Evolutionary conservation across 768 basidiomycete genomes (phyloP).

Genomic region (Panellus pusillus): DNA sequence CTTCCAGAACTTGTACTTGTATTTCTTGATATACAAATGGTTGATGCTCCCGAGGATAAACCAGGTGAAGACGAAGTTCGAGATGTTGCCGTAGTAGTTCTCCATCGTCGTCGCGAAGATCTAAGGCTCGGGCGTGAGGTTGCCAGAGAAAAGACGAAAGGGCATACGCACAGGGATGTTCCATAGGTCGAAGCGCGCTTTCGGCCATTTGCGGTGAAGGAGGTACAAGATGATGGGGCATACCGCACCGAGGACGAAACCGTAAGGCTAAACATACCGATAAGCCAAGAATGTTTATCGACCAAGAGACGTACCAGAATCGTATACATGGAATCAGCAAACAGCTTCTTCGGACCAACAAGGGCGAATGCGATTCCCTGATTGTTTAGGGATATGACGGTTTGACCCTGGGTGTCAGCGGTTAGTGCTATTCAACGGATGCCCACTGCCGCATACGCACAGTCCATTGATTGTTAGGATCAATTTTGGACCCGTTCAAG

Average conservation of each 20-base stretch:
- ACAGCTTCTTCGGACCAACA: slow-evolving; percentile 25
- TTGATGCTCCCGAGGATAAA: slow-evolving; percentile 26
- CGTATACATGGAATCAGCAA: slow-evolving; percentile 24
- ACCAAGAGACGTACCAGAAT: slow-evolving; percentile 15
- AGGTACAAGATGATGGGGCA: slow-evolving; percentile 22
- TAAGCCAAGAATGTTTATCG: not conserved
- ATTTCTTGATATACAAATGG: slow-evolving; percentile 27
- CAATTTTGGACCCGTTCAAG: slow-evolving; percentile 18
- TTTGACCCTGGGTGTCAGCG: slow-evolving; percentile 19
- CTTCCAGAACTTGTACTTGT: slow-evolving; percentile 28
- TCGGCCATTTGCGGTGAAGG: slow-evolving; percentile 24
- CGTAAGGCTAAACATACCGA: slow-evolving; percentile 19
- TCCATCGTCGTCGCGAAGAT: slow-evolving; percentile 26
- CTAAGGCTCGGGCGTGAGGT: not conserved
- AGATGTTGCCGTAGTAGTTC: slow-evolving; percentile 26
- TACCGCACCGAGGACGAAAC: slow-evolving; percentile 25
- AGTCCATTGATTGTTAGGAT: slow-evolving; percentile 29
- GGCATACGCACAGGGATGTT: slow-evolving; percentile 19
- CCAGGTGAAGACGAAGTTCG: slow-evolving; percentile 20
- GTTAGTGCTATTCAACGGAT: not conserved
- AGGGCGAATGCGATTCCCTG: slow-evolving; percentile 27
- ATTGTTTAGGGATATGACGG: slow-evolving; percentile 27
- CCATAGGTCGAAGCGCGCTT: slow-evolving; percentile 23
- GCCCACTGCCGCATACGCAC: slow-evolving; percentile 3
- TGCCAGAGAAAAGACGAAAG: not conserved